Evolutionary conservation across 305 asterid genomes (phyloP).

Genomic region (Nicotiana rustica): DNA sequence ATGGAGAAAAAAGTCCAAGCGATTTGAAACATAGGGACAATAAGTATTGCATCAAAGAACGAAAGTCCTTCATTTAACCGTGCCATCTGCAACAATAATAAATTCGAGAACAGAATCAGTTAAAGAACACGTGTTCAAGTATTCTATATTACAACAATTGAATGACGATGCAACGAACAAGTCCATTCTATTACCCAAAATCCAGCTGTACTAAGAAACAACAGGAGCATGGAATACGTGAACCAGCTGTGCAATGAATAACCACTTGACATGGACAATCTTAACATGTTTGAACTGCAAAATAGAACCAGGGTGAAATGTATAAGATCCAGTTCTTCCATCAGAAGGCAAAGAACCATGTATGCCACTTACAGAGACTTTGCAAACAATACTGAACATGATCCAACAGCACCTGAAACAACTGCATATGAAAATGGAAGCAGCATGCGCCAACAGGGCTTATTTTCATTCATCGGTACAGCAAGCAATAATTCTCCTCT

Average conservation of each 20-base stretch:
- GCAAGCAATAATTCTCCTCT: constrained; percentile 77
- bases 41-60: constrained; percentile 90
- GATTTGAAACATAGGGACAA: constrained; percentile 98
- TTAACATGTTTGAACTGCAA: constrained; percentile 86
- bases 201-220: constrained; percentile 94
- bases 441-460: constrained; percentile 88
- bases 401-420: constrained; percentile 97
- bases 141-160: constrained; percentile 32
- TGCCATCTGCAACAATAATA: constrained; percentile 74
- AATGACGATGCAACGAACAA: constrained; percentile 35
- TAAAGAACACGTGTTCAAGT: constrained; percentile 27
- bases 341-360: constrained; percentile 39
- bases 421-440: constrained; percentile 95
- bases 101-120: constrained; percentile 36
- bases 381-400: constrained; percentile 93
- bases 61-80: constrained; percentile 92
- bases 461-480: constrained; percentile 65
- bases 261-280: constrained; percentile 81
- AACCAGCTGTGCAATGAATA: constrained; percentile 96
- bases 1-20: constrained; percentile 97
- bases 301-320: constrained; percentile 39
- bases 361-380: constrained; percentile 79
- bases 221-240: constrained; percentile 85
- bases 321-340: constrained; percentile 32
- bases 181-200: constrained; percentile 73